Percentiles rank a stretch among this genome's conserved stretches.
These are phyloP conservation scores for Encephalitozoon intestinalis DNA, from an alignment of 371 early-diverging fungal genomes.

Conservation along the genomic window DNA sequence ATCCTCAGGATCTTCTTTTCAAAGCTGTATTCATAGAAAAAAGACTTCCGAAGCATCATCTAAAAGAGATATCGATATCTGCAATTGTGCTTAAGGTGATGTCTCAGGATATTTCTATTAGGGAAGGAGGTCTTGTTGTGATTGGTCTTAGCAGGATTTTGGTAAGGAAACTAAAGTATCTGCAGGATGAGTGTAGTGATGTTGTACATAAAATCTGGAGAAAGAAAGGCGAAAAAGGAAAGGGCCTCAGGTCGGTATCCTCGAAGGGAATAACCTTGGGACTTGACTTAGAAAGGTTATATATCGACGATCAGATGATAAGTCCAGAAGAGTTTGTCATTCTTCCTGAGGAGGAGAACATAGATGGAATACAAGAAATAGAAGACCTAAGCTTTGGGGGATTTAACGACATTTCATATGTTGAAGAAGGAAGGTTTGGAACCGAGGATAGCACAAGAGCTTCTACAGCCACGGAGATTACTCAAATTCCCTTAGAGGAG, in stretches of 20 bases:
- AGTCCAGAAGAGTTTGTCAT: background rate
- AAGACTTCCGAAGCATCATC: background rate
- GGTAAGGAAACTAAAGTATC: background rate
- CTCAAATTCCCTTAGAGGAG: slow-evolving; percentile 2
- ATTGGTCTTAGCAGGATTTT: background rate
- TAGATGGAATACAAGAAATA: background rate
- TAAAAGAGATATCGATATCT: background rate
- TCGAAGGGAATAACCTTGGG: background rate
- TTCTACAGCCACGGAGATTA: background rate
- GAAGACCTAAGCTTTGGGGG: background rate
- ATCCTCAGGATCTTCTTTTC: background rate
- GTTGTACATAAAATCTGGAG: background rate
- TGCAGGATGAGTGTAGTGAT: background rate
- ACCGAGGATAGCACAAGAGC: background rate
- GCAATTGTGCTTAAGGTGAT: background rate
- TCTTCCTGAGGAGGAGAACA: background rate
- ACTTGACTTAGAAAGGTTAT: background rate
- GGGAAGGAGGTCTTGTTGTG: background rate
- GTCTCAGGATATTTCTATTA: background rate
- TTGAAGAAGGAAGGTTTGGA: background rate
- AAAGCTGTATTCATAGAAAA: background rate
- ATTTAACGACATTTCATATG: background rate
- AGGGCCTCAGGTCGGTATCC: background rate
- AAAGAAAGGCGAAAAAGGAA: background rate
- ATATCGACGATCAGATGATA: background rate